Evolutionary conservation across 2,329 filamentous ascomycete species (phyloP).

Genomic region (Tolypocladium album): DNA sequence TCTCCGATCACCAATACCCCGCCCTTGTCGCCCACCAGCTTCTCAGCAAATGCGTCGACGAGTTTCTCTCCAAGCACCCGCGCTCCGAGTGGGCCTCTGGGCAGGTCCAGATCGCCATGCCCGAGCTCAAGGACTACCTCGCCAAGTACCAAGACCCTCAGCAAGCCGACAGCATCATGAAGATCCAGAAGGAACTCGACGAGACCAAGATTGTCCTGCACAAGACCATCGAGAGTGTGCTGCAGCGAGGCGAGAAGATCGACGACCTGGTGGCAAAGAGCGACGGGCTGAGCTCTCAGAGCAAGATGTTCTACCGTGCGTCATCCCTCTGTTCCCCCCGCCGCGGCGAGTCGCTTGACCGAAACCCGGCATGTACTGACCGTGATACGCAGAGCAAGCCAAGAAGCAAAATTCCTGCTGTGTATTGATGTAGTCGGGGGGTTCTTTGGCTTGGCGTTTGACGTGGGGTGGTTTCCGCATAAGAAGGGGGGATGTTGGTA

Average conservation of each 20-base stretch:
- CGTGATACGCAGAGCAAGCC: slow-evolving; percentile 39
- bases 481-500: slow-evolving; percentile 13
- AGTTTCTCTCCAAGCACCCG: slow-evolving; percentile 71
- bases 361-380: slow-evolving; percentile 1
- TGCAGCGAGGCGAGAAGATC: slow-evolving; percentile 93
- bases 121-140: slow-evolving; percentile 68
- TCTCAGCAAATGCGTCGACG: slow-evolving; percentile 76
- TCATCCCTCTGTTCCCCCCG: slow-evolving; percentile 5
- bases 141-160: slow-evolving; percentile 72
- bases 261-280: slow-evolving; percentile 90
- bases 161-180: slow-evolving; percentile 84
- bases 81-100: slow-evolving; percentile 53
- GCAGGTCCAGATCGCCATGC: slow-evolving; percentile 47
- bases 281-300: slow-evolving; percentile 78
- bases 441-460: slow-evolving; percentile 19
- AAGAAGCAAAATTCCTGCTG: slow-evolving; percentile 78
- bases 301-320: slow-evolving; percentile 94
- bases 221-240: slow-evolving; percentile 82
- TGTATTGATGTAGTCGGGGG: slow-evolving; percentile 46
- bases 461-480: slow-evolving; percentile 18
- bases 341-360: neutral
- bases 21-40: slow-evolving; percentile 75
- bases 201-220: slow-evolving; percentile 96
- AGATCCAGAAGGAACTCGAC: slow-evolving; percentile 93
- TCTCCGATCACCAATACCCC: slow-evolving; percentile 66